Evolutionary conservation across 2,329 filamentous ascomycete species (phyloP).

Genomic region (Fusarium xylarioides): DNA sequence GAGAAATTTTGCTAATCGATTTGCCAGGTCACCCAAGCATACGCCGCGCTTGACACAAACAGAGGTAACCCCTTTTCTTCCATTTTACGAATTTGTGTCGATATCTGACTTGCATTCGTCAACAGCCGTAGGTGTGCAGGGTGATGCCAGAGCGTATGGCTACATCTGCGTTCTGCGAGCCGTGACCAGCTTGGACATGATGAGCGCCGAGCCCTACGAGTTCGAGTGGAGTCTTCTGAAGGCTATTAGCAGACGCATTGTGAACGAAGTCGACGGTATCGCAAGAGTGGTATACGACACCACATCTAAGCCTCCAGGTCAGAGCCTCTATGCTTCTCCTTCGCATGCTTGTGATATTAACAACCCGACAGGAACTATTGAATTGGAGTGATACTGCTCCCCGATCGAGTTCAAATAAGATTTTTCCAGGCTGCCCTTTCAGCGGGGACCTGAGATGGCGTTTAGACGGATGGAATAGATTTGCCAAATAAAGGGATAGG

Average conservation of each 20-base stretch:
- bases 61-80: constrained; percentile 7
- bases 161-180: constrained; percentile 45
- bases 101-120: constrained; percentile 9
- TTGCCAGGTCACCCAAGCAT: constrained; percentile 41
- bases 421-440: background rate
- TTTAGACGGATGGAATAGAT: constrained; percentile 1
- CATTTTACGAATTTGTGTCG: background rate
- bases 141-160: background rate
- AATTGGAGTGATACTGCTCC: background rate
- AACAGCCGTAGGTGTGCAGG: constrained; percentile 50
- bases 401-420: background rate
- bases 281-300: constrained; percentile 12
- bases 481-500: background rate
- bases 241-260: constrained; percentile 14
- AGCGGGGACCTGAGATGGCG: background rate
- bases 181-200: constrained; percentile 60
- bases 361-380: background rate
- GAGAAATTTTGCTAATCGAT: background rate
- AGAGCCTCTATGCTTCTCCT: background rate
- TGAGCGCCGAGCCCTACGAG: constrained; percentile 68
- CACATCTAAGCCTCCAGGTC: constrained; percentile 3
- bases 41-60: constrained; percentile 39
- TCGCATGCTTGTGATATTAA: background rate
- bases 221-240: constrained; percentile 12
- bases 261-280: constrained; percentile 14